These are phyloP conservation scores for Yamadazyma dendronema DNA, from an alignment of 1,139 yeast genomes.

Conservation along the genomic window DNA sequence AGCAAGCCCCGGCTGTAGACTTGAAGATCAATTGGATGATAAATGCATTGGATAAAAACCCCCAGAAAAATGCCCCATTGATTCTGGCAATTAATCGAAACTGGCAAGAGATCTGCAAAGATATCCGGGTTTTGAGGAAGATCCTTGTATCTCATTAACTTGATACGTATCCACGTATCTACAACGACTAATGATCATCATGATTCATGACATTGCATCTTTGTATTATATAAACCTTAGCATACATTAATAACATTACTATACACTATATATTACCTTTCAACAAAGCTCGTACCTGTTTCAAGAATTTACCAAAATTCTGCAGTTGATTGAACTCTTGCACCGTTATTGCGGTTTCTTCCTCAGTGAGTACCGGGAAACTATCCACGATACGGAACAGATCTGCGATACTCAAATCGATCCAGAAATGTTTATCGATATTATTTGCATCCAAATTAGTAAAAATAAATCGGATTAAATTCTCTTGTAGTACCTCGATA, in stretches of 20 bases:
- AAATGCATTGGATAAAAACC: constrained; percentile 15
- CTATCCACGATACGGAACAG: constrained; percentile 29
- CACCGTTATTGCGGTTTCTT: constrained; percentile 20
- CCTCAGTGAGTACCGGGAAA: constrained; percentile 30
- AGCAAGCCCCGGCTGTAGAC: constrained; percentile 12
- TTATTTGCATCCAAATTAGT: constrained; percentile 42
- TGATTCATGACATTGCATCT: too few species aligned
- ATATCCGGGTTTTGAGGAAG: constrained; percentile 11
- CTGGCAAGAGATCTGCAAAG: constrained; percentile 14
- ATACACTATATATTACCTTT: constrained; percentile 7
- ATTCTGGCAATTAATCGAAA: constrained; percentile 12
- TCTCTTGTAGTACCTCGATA: constrained; percentile 39
- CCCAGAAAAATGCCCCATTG: constrained; percentile 5
- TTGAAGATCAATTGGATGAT: constrained; percentile 19
- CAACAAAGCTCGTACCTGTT: constrained; percentile 9
- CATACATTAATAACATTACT: too few species aligned
- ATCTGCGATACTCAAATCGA: constrained; percentile 38
- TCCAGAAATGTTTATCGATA: constrained; percentile 33
- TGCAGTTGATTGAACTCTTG: constrained; percentile 27
- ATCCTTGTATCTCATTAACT: constrained; percentile 5
- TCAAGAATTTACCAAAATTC: constrained; percentile 12
- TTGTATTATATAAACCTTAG: neutral
- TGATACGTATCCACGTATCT: too few species aligned
- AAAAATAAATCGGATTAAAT: constrained; percentile 39
- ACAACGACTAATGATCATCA: neutral